A percentile compares a stretch with the other conserved stretches of the same genome.
phyloP scores from a whole-genome alignment of 768 basidiomycete genomes.

The Tricholoma terreum region DNA sequence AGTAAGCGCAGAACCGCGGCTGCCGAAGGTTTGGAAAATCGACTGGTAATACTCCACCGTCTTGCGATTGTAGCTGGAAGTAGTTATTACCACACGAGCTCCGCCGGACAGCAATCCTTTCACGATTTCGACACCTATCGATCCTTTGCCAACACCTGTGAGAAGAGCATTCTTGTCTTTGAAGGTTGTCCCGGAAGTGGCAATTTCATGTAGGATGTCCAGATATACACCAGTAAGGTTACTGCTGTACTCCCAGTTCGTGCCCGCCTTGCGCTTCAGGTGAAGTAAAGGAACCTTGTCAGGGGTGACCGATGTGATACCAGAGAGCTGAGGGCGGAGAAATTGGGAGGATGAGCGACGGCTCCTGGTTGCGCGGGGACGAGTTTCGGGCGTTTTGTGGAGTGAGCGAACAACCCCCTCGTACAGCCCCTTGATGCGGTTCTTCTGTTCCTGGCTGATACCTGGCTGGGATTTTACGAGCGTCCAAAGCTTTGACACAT shows the following conservation, averaged over 20 bases:
- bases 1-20: conserved; percentile 92
- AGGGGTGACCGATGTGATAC: conserved; percentile 66
- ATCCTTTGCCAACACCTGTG: conserved; percentile 97
- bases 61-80: conserved; percentile 93
- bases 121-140: conserved; percentile 96
- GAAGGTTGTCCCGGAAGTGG: conserved; percentile 97
- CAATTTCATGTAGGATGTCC: conserved; percentile 96
- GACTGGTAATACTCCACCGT: conserved; percentile 98
- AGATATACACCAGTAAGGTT: conserved; percentile 95
- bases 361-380: conserved; percentile 53
- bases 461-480: conserved; percentile 96
- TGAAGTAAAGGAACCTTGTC: conserved; percentile 95
- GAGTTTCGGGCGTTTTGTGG: conserved; percentile 70
- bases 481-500: conserved; percentile 95
- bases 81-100: conserved; percentile 95
- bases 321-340: conserved; percentile 86
- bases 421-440: conserved; percentile 90
- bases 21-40: conserved; percentile 94
- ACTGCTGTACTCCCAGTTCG: conserved; percentile 94
- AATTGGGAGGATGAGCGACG: conserved; percentile 96
- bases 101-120: conserved; percentile 97
- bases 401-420: conserved; percentile 95
- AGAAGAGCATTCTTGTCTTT: conserved; percentile 98
- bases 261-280: conserved; percentile 94
- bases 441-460: conserved; percentile 96